phyloP scores from a whole-genome alignment of 768 basidiomycete species.

The Mycena galericulata region DNA sequence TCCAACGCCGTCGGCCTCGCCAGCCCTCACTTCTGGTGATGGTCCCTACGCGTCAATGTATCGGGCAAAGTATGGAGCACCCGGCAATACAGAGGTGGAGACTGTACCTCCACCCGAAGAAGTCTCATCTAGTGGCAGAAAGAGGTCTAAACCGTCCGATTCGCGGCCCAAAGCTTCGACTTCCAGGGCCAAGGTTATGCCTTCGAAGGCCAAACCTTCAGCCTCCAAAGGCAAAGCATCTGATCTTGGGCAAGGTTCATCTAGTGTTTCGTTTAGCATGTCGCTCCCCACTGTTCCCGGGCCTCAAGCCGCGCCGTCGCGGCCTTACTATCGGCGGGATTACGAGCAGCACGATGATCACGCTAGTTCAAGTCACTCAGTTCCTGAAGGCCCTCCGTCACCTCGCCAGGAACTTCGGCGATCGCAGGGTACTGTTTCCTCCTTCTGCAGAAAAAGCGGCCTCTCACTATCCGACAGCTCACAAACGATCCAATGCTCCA shows the following conservation, averaged over 20 bases:
- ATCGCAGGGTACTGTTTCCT: slow-evolving; percentile 12
- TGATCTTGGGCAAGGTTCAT: slow-evolving; percentile 9
- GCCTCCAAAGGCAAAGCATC: slow-evolving; percentile 13
- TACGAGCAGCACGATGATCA: slow-evolving; percentile 42
- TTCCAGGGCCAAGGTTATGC: slow-evolving; percentile 27
- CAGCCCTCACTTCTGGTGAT: slow-evolving; percentile 49
- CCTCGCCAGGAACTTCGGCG: not conserved
- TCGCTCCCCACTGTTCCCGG: not conserved
- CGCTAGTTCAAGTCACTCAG: slow-evolving; percentile 4
- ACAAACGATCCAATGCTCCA: slow-evolving; percentile 32
- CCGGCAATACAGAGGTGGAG: not conserved
- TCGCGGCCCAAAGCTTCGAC: slow-evolving; percentile 29
- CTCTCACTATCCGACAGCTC: slow-evolving; percentile 23
- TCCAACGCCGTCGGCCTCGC: slow-evolving; percentile 46
- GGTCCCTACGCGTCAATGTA: slow-evolving; percentile 57
- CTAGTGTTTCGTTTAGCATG: slow-evolving; percentile 27
- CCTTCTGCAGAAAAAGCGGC: slow-evolving; percentile 12
- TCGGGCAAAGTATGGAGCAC: slow-evolving; percentile 38
- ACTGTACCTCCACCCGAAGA: not conserved
- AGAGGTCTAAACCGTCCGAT: slow-evolving; percentile 23
- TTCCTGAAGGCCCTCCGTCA: slow-evolving; percentile 21
- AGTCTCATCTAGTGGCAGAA: slow-evolving; percentile 3
- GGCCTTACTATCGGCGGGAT: slow-evolving; percentile 46
- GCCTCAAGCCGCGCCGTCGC: slow-evolving; percentile 25
- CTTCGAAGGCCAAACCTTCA: slow-evolving; percentile 28